Percentiles rank a stretch among this genome's conserved stretches.
Evolutionary conservation across 2,329 filamentous ascomycete species (phyloP).

Genomic region (Exophiala sp.): DNA sequence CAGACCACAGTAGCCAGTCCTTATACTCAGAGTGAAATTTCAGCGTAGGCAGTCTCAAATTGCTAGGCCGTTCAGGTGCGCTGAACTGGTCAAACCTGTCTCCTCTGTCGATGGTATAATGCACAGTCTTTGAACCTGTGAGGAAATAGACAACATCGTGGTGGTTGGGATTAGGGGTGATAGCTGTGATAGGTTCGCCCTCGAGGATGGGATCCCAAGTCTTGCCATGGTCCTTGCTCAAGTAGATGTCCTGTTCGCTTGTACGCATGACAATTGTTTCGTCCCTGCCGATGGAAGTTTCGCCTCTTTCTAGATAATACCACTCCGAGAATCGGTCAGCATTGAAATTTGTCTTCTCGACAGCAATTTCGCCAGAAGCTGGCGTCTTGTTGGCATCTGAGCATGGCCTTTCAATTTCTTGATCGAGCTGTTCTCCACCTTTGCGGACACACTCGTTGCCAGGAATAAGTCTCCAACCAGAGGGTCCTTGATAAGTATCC

Average conservation of each 20-base stretch:
- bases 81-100: conserved; percentile 70
- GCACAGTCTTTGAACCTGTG: conserved; percentile 64
- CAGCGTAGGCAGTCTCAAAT: conserved; percentile 51
- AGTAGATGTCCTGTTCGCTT: conserved; percentile 60
- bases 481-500: conserved; percentile 76
- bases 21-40: conserved; percentile 80
- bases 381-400: conserved; percentile 55
- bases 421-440: conserved; percentile 64
- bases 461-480: conserved; percentile 88
- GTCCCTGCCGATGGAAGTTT: conserved; percentile 60
- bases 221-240: conserved; percentile 85
- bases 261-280: conserved; percentile 69
- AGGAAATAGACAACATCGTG: conserved; percentile 86
- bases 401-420: conserved; percentile 72
- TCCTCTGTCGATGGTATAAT: conserved; percentile 79
- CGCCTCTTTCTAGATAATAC: conserved; percentile 76
- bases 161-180: conserved; percentile 75
- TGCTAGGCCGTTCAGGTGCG: conserved; percentile 60
- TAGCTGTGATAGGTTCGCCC: conserved; percentile 64
- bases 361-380: conserved; percentile 64
- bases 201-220: conserved; percentile 71
- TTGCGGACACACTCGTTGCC: conserved; percentile 67
- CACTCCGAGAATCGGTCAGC: conserved; percentile 55
- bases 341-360: conserved; percentile 61
- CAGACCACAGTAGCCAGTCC: conserved; percentile 91